phyloP scores from a whole-genome alignment of 768 basidiomycete genomes.

The Collybiopsis confluens region DNA sequence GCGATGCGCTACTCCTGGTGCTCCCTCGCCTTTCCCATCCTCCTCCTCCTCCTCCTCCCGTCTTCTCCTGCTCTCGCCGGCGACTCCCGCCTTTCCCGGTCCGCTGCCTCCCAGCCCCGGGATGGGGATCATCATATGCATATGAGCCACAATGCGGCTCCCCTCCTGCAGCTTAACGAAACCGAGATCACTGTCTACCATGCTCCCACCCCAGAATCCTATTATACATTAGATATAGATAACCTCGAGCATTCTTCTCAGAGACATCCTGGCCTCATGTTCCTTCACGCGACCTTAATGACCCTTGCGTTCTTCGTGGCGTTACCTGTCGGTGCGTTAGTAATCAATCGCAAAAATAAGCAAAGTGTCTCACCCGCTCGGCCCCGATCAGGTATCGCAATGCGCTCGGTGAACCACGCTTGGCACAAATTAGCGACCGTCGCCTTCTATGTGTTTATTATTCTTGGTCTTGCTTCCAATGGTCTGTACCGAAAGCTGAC shows the following conservation, averaged over 20 bases:
- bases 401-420: slow-evolving; percentile 74
- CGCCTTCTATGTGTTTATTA: slow-evolving; percentile 57
- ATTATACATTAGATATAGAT: slow-evolving; percentile 77
- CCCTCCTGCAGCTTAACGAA: slow-evolving; percentile 69
- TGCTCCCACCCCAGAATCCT: slow-evolving; percentile 71
- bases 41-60: slow-evolving; percentile 22
- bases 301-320: slow-evolving; percentile 76
- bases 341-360: not conserved
- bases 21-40: slow-evolving; percentile 19
- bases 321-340: slow-evolving; percentile 64
- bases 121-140: slow-evolving; percentile 33
- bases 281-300: slow-evolving; percentile 72
- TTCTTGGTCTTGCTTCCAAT: slow-evolving; percentile 65
- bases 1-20: slow-evolving; percentile 22
- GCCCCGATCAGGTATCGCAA: slow-evolving; percentile 56
- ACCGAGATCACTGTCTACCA: slow-evolving; percentile 65
- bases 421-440: slow-evolving; percentile 55
- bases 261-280: slow-evolving; percentile 68
- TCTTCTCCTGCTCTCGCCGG: slow-evolving; percentile 14
- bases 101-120: slow-evolving; percentile 16
- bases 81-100: not conserved
- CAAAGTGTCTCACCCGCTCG: not conserved
- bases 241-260: slow-evolving; percentile 35
- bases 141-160: slow-evolving; percentile 44
- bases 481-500: slow-evolving; percentile 74